Evolutionary conservation across 345 rosid genomes (phyloP), one percentile per base, ranked within the genome.

Genomic region (Toxicodendron radicans): DNA sequence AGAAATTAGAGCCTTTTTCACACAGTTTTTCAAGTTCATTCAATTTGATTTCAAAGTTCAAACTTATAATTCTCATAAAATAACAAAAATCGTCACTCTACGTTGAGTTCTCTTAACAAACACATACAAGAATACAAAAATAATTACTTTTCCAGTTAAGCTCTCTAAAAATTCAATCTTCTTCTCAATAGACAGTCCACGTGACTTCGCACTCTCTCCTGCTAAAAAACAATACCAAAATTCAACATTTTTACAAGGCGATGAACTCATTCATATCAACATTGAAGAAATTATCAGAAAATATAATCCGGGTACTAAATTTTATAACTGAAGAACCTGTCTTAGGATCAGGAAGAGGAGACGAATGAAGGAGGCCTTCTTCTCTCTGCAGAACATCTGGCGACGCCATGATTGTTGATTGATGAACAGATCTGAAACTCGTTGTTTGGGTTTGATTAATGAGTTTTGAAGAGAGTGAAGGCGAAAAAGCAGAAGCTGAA

Each of bases 141-240:
- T 60, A 71, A 73, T 80, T 80, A 92, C 97, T 79, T 85, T 87
- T 79, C 92, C 99, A 1, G 94, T 53, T 68, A 95, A 78, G 88
- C 84, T 91, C 86, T 95, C 99, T 35, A 95, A 95, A 73, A 84
- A 85, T 64, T 95, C 98, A 53, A 95, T 92, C 88, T 87, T 95
- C 93, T 89, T 89, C 86, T 95, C 99, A 60, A 92, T 81, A 41
- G 95, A 90, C 59, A 87, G 78, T 45, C 82, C 97, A 56, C 88
- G 90, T 51, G 90, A 83, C 70, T 75, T 87, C 10, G 51, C 83
- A 78, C 66, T 68, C 68, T 84, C 97, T 51, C 87, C 99, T 90
- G 83, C 68, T 64, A 60, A 79, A 67, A 66, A 58, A 32, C 24
- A 18, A 67, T 24, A 66, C 14, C n/a, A 30, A 58, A 35, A 53